Percentiles rank a stretch among this genome's conserved stretches.
These are phyloP conservation scores for Cordyceps militaris DNA, from an alignment of 2,329 filamentous ascomycete genomes.

Conservation along the genomic window DNA sequence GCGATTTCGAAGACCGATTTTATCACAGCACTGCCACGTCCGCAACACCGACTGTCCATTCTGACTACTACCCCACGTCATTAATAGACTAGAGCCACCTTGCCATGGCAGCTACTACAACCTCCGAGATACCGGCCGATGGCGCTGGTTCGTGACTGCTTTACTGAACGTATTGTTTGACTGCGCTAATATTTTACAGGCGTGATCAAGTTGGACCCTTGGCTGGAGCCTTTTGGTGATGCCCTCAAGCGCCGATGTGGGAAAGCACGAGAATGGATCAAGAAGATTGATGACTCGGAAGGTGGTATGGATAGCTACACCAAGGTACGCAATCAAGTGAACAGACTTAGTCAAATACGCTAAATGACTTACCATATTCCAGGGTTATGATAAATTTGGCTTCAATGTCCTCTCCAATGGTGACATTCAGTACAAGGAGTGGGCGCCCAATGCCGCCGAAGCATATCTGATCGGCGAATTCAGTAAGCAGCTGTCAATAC, in stretches of 20 bases:
- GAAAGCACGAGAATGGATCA: conserved; percentile 81
- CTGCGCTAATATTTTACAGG: conserved; percentile 44
- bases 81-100: neutral
- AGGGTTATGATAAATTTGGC: conserved; percentile 84
- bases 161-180: neutral
- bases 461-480: conserved; percentile 92
- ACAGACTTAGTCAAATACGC: conserved; percentile 2
- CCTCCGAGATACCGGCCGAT: conserved; percentile 53
- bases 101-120: conserved; percentile 21
- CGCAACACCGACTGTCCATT: neutral
- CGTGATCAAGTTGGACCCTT: conserved; percentile 81
- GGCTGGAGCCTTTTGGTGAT: conserved; percentile 77
- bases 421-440: conserved; percentile 88
- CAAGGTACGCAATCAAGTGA: conserved; percentile 43
- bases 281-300: conserved; percentile 72
- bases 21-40: neutral
- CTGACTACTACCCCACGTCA: conserved; percentile 9
- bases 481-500: conserved; percentile 48
- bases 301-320: conserved; percentile 91
- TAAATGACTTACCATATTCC: conserved; percentile 6
- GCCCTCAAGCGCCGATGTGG: conserved; percentile 68
- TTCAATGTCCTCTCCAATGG: conserved; percentile 75
- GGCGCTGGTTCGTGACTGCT: conserved; percentile 63
- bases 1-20: neutral
- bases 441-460: conserved; percentile 82